Evolutionary conservation across 345 rosid species (phyloP), one percentile per base, ranked within the genome.

Genomic region (Microcos paniculata): DNA sequence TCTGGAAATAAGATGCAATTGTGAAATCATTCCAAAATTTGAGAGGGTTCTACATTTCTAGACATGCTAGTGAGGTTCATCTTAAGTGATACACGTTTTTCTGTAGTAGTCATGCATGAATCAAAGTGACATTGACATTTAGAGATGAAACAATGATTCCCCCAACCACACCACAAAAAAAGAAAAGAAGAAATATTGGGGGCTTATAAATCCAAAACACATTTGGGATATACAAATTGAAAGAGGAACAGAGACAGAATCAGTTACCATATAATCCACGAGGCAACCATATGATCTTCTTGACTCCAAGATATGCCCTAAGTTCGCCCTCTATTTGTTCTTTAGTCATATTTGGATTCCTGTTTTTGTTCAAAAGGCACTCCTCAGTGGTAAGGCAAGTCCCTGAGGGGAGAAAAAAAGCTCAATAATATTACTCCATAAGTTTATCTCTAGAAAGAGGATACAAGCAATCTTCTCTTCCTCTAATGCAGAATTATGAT

Each of bases 321-420:
- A 95, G 92, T 77, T 91, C 91, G 78, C 81, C 84, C 76, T 93
- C 98, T 76, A 95, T 93, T 61, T 95, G 92, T 65, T 84, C 86
- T 85, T 87, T 91, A 18, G 78, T 84, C 91, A 96, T 61, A 76
- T 87, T 79, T 8, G 97, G 97, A 64, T 93, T 96, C 73, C 98
- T 81, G 76, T 96, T 93, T 87, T 89, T 87, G 80, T 89, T 90
- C 82, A 96, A 80, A 45, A 96, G 96, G 85, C 99, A 96, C 72
- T 96, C 98, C 86, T 91, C 98, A 0, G 99, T 96, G 57, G 90
- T 93, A 71, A 96, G 89, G 82, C 96, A 93, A 55, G 99, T 93
- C 70, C 97, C 98, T 93, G 85, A 74, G 84, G 42, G 42, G 64
- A 70, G 18, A 43, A 11, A 5, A 19, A 62, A 73, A 40, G 59